Conservation (phyloP, 495 filamentous ascomycete genomes). For the Tricharina praecox region DNA sequence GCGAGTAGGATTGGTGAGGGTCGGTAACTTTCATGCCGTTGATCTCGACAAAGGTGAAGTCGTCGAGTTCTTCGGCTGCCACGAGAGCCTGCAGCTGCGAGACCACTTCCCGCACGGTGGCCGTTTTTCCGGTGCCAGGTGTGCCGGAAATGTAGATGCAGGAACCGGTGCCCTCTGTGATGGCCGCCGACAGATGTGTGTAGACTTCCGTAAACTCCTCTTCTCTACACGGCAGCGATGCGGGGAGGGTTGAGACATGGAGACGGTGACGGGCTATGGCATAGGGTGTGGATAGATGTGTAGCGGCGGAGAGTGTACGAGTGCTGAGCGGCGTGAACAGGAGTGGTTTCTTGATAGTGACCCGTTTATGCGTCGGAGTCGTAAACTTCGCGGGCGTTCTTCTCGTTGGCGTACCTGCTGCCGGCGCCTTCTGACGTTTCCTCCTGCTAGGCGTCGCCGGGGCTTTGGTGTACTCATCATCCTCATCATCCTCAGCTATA, state of each 20-base stretch:
- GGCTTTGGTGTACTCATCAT: constrained; percentile 30
- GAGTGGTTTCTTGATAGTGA: constrained; percentile 75
- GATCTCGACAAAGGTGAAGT: constrained; percentile 98
- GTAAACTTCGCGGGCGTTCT: constrained; percentile 34
- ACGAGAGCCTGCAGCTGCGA: constrained; percentile 74
- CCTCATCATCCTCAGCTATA: constrained; percentile 30
- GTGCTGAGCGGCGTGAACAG: constrained; percentile 92
- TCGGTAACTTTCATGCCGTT: constrained; percentile 99
- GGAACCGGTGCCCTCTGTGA: constrained; percentile 76
- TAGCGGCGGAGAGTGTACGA: constrained; percentile 58
- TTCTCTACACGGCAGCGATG: constrained; percentile 78
- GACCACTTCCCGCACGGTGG: constrained; percentile 90
- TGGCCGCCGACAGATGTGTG: constrained; percentile 81
- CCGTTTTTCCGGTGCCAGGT: constrained; percentile 96
- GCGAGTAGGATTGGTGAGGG: constrained; percentile 85
- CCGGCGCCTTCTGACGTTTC: constrained; percentile 23
- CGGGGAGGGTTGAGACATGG: constrained; percentile 83
- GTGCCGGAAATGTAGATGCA: constrained; percentile 99
- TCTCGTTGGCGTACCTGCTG: constrained; percentile 41
- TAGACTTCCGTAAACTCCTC: constrained; percentile 84
- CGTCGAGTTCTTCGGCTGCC: constrained; percentile 77
- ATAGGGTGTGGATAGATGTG: constrained; percentile 72
- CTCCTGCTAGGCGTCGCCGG: constrained; percentile 30
- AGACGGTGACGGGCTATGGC: constrained; percentile 75
- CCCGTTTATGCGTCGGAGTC: constrained; percentile 60